Conservation (phyloP, 192 early-diverging fungal genomes). For the Backusella westeae region DNA sequence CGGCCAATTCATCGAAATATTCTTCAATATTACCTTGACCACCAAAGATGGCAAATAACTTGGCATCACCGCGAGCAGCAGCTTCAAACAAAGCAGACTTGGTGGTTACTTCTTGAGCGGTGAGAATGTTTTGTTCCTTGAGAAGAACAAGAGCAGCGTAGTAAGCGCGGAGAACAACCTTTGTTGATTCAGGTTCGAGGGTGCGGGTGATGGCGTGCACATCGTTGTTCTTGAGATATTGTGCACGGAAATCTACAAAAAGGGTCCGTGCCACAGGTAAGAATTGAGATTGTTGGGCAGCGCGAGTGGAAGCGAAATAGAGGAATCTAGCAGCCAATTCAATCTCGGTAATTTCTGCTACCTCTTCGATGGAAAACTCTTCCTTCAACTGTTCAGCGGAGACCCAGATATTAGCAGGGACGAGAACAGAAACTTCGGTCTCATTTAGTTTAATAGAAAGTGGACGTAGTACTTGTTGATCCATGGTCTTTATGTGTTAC, state of each 20-base stretch:
- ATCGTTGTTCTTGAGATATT: slow-evolving; percentile 78
- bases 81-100: slow-evolving; percentile 70
- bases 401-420: slow-evolving; percentile 85
- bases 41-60: slow-evolving; percentile 87
- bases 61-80: slow-evolving; percentile 57
- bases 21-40: slow-evolving; percentile 95
- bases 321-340: slow-evolving; percentile 73
- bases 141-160: slow-evolving; percentile 73
- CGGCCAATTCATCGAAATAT: slow-evolving; percentile 90
- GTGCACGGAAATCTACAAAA: slow-evolving; percentile 71
- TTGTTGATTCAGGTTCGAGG: slow-evolving; percentile 54
- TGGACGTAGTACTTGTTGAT: slow-evolving; percentile 60
- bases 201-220: slow-evolving; percentile 72
- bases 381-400: slow-evolving; percentile 84
- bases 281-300: slow-evolving; percentile 53
- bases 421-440: slow-evolving; percentile 77
- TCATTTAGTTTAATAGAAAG: slow-evolving; percentile 77
- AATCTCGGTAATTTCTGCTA: slow-evolving; percentile 65
- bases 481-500: slow-evolving; percentile 21
- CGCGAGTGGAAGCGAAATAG: slow-evolving; percentile 51
- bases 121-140: slow-evolving; percentile 37
- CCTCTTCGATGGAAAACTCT: slow-evolving; percentile 52
- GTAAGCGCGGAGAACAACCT: slow-evolving; percentile 71
- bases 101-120: slow-evolving; percentile 37
- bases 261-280: slow-evolving; percentile 69